These are phyloP conservation scores for Picocystis sp. DNA, from an alignment of 163 green algal genomes.

Conservation along the genomic window DNA sequence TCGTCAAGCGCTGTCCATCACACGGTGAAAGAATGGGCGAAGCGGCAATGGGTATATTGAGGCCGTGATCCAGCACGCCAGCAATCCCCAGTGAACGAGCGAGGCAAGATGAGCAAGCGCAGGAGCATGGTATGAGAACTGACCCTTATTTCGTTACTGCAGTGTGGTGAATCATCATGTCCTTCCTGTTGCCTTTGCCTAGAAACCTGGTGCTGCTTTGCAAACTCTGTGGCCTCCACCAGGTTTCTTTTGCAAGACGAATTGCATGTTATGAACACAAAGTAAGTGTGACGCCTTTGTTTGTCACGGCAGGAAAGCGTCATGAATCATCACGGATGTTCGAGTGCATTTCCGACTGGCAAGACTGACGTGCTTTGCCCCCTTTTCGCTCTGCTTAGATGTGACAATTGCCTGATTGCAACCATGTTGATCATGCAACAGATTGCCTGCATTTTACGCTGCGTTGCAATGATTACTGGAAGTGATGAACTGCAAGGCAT, in stretches of 20 bases:
- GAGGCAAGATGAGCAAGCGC: no score
- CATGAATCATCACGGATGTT: not conserved
- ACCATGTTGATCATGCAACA: constrained; percentile 46
- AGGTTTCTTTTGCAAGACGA: constrained; percentile 84
- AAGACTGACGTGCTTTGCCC: not conserved
- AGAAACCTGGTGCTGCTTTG: constrained; percentile 66
- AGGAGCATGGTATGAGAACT: no score
- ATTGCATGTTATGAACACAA: constrained; percentile 50
- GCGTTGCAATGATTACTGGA: constrained; percentile 55
- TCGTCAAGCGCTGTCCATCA: no score
- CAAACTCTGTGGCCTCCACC: constrained; percentile 55
- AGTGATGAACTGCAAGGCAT: constrained; percentile 38
- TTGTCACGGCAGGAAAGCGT: no score
- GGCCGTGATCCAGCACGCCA: no score
- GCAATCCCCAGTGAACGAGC: no score
- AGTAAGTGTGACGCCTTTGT: constrained; percentile 7
- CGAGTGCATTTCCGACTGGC: not conserved
- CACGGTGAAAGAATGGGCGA: no score
- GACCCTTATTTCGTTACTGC: not conserved
- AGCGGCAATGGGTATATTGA: no score
- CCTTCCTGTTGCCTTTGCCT: constrained; percentile 50
- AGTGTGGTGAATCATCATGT: constrained; percentile 4
- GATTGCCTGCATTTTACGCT: constrained; percentile 62
- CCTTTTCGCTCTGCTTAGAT: not conserved
- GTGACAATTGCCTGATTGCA: constrained; percentile 44